Evolutionary conservation across 768 basidiomycete species (phyloP), one percentile per base, ranked within the genome.

Genomic region (Naganishia onofrii): DNA sequence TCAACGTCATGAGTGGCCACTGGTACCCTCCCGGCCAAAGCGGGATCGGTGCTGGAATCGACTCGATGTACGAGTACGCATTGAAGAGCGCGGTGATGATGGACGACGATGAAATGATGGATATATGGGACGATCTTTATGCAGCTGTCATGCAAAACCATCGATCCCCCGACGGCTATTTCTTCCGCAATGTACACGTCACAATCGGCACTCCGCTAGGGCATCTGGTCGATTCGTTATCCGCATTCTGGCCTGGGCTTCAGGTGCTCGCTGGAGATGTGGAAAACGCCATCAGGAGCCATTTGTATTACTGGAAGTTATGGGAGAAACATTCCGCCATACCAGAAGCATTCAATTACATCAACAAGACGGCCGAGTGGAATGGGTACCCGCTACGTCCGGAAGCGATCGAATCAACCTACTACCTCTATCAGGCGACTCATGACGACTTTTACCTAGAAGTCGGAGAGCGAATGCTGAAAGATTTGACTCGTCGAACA

Each of bases 161-260:
- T 5, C 85, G 94, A 68, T 86, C 90, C 9, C 82, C 82, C 19
- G 93, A 97, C 76, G 93, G 94, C 0, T 17, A 52, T 32, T 75
- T 96, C 94, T 97, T 89, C 83, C 90, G 91, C 54, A 87, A 85
- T 28, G 87, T 93, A n/a, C 87, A 91, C 69, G 90, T 93, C 82
- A 82, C 86, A 60, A 87, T 83, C 32, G 92, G 94, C 23, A 88
- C 91, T 70, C 83, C 87, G 6, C 84, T 82, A 84, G 54, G 89
- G 88, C n/a, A 84, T 95, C n/a, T 68, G 13, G 38, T 72, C 3
- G 96, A 99, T 79, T 96, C 93, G 1, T 83, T 99, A 19, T 92
- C 93, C 1, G 93, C 96, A 0, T 99, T 98, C 80, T 93, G 94
- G 88, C 92, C 95, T n/a, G 96, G 94, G 26, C 83, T 97, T 19